These are phyloP conservation scores for Massospora cicadina DNA, from an alignment of 371 early-diverging fungal species.

Conservation along the genomic window DNA sequence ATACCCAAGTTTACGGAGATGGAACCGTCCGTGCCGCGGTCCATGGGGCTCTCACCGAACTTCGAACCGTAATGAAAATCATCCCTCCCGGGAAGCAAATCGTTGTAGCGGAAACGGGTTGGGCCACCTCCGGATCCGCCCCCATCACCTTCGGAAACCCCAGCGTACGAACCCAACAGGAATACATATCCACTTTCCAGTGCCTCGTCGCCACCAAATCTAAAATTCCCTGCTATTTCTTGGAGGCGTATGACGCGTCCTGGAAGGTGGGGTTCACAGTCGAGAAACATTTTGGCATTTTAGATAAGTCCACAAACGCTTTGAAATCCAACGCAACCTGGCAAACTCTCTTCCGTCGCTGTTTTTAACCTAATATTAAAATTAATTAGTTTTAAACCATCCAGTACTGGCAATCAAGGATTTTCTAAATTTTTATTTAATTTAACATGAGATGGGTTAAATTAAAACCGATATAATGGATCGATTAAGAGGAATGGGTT, in stretches of 20 bases:
- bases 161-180: background rate
- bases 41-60: background rate
- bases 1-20: slow-evolving; percentile 1
- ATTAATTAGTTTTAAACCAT: too few relatives aligned
- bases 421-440: too few relatives aligned
- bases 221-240: background rate
- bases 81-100: background rate
- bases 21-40: background rate
- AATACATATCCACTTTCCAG: background rate
- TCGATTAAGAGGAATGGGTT: too few relatives aligned
- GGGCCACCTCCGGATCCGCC: background rate
- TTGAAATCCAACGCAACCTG: too few relatives aligned
- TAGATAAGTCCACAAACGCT: too few relatives aligned
- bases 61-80: background rate
- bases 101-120: slow-evolving; percentile 1
- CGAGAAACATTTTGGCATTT: slow-evolving; percentile 9
- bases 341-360: too few relatives aligned
- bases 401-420: too few relatives aligned
- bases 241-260: slow-evolving; percentile 6
- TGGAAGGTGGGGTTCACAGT: background rate
- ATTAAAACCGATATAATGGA: too few relatives aligned
- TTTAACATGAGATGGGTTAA: too few relatives aligned
- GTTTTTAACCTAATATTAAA: too few relatives aligned
- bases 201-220: background rate
- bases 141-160: background rate